A percentile compares a stretch with the other conserved stretches of the same genome.
Evolutionary conservation across 2,329 filamentous ascomycete species (phyloP).

Genomic region (Amesomyces nigricolor): DNA sequence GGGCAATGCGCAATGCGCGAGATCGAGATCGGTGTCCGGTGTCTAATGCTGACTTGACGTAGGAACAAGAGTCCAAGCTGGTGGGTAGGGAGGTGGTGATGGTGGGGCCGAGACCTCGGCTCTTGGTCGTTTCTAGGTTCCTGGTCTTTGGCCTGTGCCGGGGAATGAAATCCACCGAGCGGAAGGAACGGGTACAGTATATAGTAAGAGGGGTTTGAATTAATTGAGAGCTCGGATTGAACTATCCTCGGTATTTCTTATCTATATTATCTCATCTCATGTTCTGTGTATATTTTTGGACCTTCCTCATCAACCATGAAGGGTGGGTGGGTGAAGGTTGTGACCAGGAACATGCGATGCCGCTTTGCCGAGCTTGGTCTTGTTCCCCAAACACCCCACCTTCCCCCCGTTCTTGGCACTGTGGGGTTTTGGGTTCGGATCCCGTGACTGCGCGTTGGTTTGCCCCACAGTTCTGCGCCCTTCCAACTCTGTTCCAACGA

Average conservation of each 20-base stretch:
- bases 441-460: constrained; percentile 10
- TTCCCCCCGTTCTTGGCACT: no score
- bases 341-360: no score
- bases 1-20: constrained; percentile 4
- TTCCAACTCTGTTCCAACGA: background rate
- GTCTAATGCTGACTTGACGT: background rate
- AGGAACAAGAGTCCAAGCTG: background rate
- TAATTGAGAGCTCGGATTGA: no score
- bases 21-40: background rate
- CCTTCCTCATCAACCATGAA: no score
- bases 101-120: constrained; percentile 22
- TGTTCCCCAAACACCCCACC: no score
- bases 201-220: background rate
- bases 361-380: no score
- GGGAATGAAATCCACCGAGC: no score
- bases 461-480: constrained; percentile 13
- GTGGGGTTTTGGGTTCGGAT: background rate
- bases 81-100: background rate
- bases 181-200: background rate
- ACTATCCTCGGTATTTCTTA: no score
- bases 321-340: no score
- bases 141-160: constrained; percentile 2
- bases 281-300: no score
- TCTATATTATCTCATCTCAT: no score
- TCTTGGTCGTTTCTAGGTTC: constrained; percentile 1